Evolutionary conservation across 805 yeast genomes (phyloP).

Genomic region (Candida tallmaniae): DNA sequence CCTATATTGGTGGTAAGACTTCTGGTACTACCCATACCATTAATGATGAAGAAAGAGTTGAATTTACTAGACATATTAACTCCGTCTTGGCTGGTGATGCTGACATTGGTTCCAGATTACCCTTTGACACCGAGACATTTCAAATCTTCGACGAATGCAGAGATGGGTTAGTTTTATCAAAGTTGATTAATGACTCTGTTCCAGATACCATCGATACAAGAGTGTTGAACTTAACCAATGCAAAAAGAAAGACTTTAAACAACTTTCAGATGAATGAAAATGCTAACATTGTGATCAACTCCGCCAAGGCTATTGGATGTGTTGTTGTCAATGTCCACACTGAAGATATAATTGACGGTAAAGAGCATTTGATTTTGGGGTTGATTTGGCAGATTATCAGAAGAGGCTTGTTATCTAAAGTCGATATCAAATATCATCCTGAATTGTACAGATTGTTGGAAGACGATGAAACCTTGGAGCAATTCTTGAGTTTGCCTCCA

Average conservation of each 20-base stretch:
- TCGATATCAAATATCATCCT: slow-evolving; percentile 94
- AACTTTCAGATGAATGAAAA: slow-evolving; percentile 95
- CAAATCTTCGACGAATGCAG: slow-evolving; percentile 95
- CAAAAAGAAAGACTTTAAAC: slow-evolving; percentile 70
- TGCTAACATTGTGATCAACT: slow-evolving; percentile 95
- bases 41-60: slow-evolving; percentile 93
- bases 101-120: slow-evolving; percentile 78
- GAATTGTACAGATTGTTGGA: slow-evolving; percentile 91
- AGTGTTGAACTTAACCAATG: slow-evolving; percentile 84
- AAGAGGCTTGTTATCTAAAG: slow-evolving; percentile 89
- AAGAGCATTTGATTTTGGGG: slow-evolving; percentile 86
- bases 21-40: slow-evolving; percentile 94
- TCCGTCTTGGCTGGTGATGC: slow-evolving; percentile 85
- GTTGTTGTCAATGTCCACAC: slow-evolving; percentile 97
- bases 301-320: slow-evolving; percentile 98
- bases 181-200: slow-evolving; percentile 93
- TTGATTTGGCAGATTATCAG: slow-evolving; percentile 96
- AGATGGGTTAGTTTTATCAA: slow-evolving; percentile 90
- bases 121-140: slow-evolving; percentile 89
- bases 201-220: slow-evolving; percentile 98
- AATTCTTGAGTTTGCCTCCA: slow-evolving; percentile 93
- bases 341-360: slow-evolving; percentile 92
- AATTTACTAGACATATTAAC: slow-evolving; percentile 94
- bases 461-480: slow-evolving; percentile 96
- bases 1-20: slow-evolving; percentile 80